Conservation (phyloP, 192 early-diverging fungal genomes). For the Gonapodya sp. region DNA sequence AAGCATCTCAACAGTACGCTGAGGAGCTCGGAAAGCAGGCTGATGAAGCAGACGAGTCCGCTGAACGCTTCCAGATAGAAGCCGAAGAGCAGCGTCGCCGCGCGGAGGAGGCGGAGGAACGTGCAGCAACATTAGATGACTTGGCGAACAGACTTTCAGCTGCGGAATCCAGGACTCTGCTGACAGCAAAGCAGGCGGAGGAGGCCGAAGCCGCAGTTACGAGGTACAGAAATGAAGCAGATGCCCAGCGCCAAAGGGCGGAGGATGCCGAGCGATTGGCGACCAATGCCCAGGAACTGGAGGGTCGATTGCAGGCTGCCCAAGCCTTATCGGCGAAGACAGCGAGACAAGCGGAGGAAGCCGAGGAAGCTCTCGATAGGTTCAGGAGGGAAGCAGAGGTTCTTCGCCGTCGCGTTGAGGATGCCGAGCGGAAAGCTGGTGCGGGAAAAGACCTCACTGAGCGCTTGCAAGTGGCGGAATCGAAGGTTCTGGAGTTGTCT, state of each 20-base stretch:
- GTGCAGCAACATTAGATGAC: not conserved
- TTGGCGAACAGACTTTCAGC: not conserved
- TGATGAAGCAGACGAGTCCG: not conserved
- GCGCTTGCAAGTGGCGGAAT: not conserved
- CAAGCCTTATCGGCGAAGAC: not conserved
- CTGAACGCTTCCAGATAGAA: not conserved
- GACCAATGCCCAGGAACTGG: not conserved
- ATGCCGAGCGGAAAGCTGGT: not conserved
- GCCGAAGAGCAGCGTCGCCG: not conserved
- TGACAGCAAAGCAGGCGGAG: not conserved
- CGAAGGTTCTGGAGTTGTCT: not conserved
- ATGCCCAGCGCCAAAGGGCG: not conserved
- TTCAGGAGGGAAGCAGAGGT: not conserved
- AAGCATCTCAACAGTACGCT: not conserved
- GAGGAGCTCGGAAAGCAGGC: not conserved
- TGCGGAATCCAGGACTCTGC: not conserved
- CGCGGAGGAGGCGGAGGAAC: not conserved
- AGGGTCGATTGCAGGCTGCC: not conserved
- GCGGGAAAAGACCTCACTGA: not conserved
- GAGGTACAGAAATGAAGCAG: not conserved
- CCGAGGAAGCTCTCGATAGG: conserved; percentile 15
- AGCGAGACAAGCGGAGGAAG: conserved; percentile 18
- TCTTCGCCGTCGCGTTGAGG: not conserved
- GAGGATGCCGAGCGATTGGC: not conserved
- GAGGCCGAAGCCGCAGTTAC: not conserved